Base-by-base conservation (phyloP, 2,329 filamentous ascomycete species). In the Fusarium austroafricanum region DNA sequence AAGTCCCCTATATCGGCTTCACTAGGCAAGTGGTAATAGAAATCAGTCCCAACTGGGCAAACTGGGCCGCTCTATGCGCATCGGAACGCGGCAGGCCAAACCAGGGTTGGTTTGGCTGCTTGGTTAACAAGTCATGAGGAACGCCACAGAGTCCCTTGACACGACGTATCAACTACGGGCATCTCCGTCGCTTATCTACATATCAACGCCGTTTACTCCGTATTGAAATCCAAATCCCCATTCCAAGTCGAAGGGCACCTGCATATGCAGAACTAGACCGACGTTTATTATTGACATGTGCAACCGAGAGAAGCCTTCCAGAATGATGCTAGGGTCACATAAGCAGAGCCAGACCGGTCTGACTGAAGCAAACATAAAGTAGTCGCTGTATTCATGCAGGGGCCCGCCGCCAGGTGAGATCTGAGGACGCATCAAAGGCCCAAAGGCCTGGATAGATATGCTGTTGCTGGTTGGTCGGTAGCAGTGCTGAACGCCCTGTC, bases 181-280 rank as follows among this genome's bases (percentile, higher is more conserved):
- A 73, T 73, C 71, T 71, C 68, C 66, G 67, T 73, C 71, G 71
- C 71, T 73, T 73, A 73, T 71, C 71, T 73, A 63, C 71, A 70
- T 38, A 44, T 61, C 46, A 68, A 47, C 43, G 60, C 50, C 46
- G 65, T 61, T 64, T 49, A 44, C 46, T 42, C n/a, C n/a, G n/a
- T n/a, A n/a, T n/a, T n/a, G 45, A 47, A 57, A 46, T 62, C 37
- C 37, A 39, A 38, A 51, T n/a, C 20, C 14, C 47, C 11, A 35
- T 17, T 35, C 31, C 31, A 35, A 35, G 9, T 29, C 18, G 23
- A 39, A 55, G 44, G 33, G 14, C 40, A 38, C 43, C 47, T 61
- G 66, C 65, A 61, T 58, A 46, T 59, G 45, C n/a, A 23, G 37
- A 28, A 33, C 38, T 35, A 33, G 28, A 15, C 28, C 18, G 29